Conservation (phyloP, 495 filamentous ascomycete genomes). For the Xylaria bambusicola region DNA sequence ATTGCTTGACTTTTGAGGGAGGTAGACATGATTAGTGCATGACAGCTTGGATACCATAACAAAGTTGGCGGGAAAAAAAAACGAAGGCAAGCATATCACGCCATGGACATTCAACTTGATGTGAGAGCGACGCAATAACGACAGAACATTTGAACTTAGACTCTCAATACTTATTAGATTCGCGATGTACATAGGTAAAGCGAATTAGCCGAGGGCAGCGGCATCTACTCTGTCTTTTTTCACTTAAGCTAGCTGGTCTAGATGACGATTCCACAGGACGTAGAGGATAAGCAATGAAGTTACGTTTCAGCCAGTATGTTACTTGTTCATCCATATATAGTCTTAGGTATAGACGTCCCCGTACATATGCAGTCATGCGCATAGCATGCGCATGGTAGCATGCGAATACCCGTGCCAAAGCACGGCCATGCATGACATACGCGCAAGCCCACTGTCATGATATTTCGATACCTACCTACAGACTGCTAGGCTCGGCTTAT, state of each 20-base stretch:
- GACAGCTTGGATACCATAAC: neutral
- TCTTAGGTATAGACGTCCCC: neutral
- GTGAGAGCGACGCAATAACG: slow-evolving; percentile 10
- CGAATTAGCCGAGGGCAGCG: neutral
- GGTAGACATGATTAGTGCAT: slow-evolving; percentile 12
- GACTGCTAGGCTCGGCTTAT: too few relatives aligned
- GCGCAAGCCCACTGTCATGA: too few relatives aligned
- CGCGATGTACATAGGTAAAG: slow-evolving; percentile 9
- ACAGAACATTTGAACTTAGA: slow-evolving; percentile 4
- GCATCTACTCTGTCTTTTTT: neutral
- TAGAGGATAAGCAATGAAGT: neutral
- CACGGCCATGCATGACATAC: too few relatives aligned
- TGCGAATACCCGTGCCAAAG: neutral
- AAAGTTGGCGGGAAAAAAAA: neutral
- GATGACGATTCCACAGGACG: neutral
- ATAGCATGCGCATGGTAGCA: too few relatives aligned
- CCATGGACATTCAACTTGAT: neutral
- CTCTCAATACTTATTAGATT: neutral
- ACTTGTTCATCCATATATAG: neutral
- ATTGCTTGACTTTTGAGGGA: neutral
- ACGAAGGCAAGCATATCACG: neutral
- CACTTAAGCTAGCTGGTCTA: slow-evolving; percentile 18
- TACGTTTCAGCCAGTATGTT: neutral
- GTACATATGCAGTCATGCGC: neutral
- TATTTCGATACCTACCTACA: too few relatives aligned